Evolutionary conservation across 805 yeast genomes (phyloP), one percentile per base, ranked within the genome.

Genomic region (Barnettozyma pratensis): DNA sequence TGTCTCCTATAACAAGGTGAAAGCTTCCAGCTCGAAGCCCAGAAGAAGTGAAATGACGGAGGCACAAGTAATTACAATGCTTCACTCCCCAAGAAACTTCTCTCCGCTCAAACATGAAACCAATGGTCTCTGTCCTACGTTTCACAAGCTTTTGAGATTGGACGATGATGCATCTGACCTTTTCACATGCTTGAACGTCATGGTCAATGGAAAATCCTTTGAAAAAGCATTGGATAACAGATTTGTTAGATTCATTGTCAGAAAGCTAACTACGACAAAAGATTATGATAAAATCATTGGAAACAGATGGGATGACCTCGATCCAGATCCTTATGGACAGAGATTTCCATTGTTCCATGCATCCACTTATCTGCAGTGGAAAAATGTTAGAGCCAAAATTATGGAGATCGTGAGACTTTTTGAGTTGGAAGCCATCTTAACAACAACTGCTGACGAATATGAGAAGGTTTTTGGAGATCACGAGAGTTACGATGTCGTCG

Each of bases 331-430:
- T 5, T 42, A 27, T 27, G 45, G 45, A 7, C 28, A 34, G 6
- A 34, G 39, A 14, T 42, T 42, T 14, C 34, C 45, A n/a, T 28
- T 42, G 6, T 42, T 42, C 36, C 45, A 42, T 28, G 34, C 34
- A 5, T 26, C n/a, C 5, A n/a, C 39, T 4, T 42, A 27, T 35
- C 10, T 28, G 3, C 38, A 42, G 35, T 42, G 45, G 45, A 42
- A 36, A 28, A 28, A 28, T 4, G n/a, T 39, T 5, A 42, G 35
- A 19, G 14, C 32, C 11, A 42, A 42, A 36, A 28, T 42, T 10
- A 10, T 35, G 3, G 19, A 34, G 14, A 32, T 42, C 10, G 12
- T 42, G 4, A n/a, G 27, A 14, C 6, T 7, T 4, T 42, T 42
- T 25, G 14, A 10, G 5, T 14, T 42, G 14, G 39, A 35, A 11